Evolutionary conservation across 192 early-diverging fungal species (phyloP).

Genomic region (Gamsiella multidivaricata): DNA sequence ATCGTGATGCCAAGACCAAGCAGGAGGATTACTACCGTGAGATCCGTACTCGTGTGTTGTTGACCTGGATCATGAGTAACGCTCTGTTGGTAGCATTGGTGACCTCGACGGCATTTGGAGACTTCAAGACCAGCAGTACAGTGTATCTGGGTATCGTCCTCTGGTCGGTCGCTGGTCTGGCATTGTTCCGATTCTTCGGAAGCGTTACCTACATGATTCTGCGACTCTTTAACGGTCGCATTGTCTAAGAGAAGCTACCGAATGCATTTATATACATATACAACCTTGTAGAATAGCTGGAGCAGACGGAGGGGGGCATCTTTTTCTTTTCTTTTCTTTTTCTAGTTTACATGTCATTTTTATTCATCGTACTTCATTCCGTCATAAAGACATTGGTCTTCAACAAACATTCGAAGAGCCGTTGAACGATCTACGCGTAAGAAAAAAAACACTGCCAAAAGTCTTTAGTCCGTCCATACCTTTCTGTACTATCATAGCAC

Average conservation of each 20-base stretch:
- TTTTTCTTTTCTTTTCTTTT: no score
- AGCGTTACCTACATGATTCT: slow-evolving; percentile 69
- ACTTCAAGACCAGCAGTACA: slow-evolving; percentile 12
- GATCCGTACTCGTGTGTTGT: slow-evolving; percentile 77
- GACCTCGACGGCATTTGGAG: slow-evolving; percentile 46
- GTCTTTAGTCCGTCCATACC: no score
- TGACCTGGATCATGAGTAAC: slow-evolving; percentile 82
- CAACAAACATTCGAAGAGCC: no score
- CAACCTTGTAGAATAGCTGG: neutral
- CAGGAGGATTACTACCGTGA: slow-evolving; percentile 81
- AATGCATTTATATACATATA: neutral
- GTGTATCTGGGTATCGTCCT: slow-evolving; percentile 74
- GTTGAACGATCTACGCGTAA: no score
- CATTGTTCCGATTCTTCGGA: slow-evolving; percentile 73
- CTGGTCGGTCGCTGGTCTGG: slow-evolving; percentile 74
- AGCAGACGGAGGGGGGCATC: neutral
- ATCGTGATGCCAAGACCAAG: slow-evolving; percentile 59
- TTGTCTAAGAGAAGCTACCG: slow-evolving; percentile 16
- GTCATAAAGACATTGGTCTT: no score
- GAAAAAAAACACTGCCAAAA: no score
- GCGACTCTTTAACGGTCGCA: slow-evolving; percentile 59
- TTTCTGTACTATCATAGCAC: no score
- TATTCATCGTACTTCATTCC: no score
- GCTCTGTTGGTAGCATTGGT: slow-evolving; percentile 70
- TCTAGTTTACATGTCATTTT: no score